A percentile compares a stretch with the other conserved stretches of the same genome.
These are phyloP conservation scores for Pseudogymnoascus sp. DNA, from an alignment of 2,329 filamentous ascomycete species.

Conservation along the genomic window DNA sequence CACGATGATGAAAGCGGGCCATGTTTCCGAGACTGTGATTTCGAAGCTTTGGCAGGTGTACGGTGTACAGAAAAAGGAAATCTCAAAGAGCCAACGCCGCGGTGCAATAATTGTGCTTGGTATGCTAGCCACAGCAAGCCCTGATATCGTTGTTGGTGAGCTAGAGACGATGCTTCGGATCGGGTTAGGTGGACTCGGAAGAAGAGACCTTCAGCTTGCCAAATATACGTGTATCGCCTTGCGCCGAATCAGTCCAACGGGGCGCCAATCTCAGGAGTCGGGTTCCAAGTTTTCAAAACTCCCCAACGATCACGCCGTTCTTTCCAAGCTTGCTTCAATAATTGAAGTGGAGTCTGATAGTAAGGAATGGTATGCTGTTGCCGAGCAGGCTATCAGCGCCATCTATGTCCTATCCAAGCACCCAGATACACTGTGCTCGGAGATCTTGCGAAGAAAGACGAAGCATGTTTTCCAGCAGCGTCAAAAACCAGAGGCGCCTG, in stretches of 20 bases:
- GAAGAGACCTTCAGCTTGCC: constrained; percentile 76
- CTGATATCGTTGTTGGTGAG: constrained; percentile 87
- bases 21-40: constrained; percentile 78
- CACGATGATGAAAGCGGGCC: constrained; percentile 93
- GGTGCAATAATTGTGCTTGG: constrained; percentile 94
- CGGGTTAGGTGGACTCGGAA: constrained; percentile 73
- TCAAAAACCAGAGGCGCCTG: constrained; percentile 19
- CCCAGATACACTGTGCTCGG: constrained; percentile 85
- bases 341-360: constrained; percentile 79
- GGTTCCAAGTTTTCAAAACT: constrained; percentile 64
- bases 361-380: constrained; percentile 93
- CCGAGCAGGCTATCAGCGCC: constrained; percentile 90
- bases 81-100: constrained; percentile 80
- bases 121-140: constrained; percentile 89
- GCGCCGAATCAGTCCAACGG: constrained; percentile 78
- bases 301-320: constrained; percentile 83
- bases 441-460: constrained; percentile 81
- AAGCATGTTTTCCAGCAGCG: constrained; percentile 60
- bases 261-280: constrained; percentile 70
- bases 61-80: constrained; percentile 85
- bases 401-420: constrained; percentile 93
- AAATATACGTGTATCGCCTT: constrained; percentile 95
- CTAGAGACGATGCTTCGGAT: constrained; percentile 92
- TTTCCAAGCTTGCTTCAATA: constrained; percentile 72
- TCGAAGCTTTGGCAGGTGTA: constrained; percentile 97